Base-by-base conservation (phyloP, 1,284 basidiomycete genomes). In the Mycena sp. region DNA sequence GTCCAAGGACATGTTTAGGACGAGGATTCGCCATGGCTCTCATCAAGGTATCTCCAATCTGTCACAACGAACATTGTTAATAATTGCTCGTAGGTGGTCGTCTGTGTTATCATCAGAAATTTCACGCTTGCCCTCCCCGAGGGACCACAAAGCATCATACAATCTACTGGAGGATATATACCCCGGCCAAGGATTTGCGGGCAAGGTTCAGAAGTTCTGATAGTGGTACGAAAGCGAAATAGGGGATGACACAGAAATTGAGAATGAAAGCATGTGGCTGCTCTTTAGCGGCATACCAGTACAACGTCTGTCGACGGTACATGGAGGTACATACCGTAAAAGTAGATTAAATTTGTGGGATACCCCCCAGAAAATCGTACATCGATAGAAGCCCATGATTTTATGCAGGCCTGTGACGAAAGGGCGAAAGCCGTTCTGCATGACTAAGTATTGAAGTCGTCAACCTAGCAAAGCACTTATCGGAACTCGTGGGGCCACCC, bases 1-100 rank as follows among this genome's bases (percentile, higher is more conserved):
- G 81, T 0, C 77, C 78, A 12, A 72, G 80, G 58, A 73, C 67
- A 9, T 84, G 82, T 65, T 67, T 83, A n/a, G 83, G 82, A 2
- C 76, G 74, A 56, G 72, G 71, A 3, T 83, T 83, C 57, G 76
- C 81, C 3, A 53, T 81, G 9, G 67, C 76, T 0, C 77, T 81
- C 58, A 70, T 81, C 69, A 83, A 83, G 78, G 82, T 82, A 49
- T 19, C 58, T 49, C 68, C 19, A 9, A 3, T 11, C 12, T 26
- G 25, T 9, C 44, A 10, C 9, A 23, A 26, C 26, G 21, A 14
- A 26, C 44, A 46, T 26, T 21, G 19, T 43, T 37, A 7, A 9
- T 35, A 35, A 35, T 35, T 10, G 29, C 6, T 23, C 7, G 17
- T n/a, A 81, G 80, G 73, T 74, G 10, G 76, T 80, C 0, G 67